Evolutionary conservation across 2,329 filamentous ascomycete species (phyloP).

Genomic region (Neofusicoccum kwambonambiense): DNA sequence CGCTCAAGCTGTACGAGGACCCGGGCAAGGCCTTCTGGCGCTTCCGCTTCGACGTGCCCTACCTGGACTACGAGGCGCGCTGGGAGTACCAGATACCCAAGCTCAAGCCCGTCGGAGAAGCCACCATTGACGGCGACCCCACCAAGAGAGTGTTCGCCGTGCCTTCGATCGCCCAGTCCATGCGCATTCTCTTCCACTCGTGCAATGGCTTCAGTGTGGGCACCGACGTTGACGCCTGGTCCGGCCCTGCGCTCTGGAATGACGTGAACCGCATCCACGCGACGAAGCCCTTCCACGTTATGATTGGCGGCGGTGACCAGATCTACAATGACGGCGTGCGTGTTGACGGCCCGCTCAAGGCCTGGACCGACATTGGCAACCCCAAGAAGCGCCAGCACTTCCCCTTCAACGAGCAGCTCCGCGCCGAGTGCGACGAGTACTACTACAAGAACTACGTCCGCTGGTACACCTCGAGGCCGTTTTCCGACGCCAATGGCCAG

Average conservation of each 20-base stretch:
- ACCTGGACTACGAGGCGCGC: slow-evolving; percentile 68
- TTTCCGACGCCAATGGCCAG: slow-evolving; percentile 59
- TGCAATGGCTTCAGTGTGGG: slow-evolving; percentile 69
- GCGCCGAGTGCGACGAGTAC: slow-evolving; percentile 59
- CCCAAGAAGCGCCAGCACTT: slow-evolving; percentile 60
- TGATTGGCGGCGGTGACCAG: slow-evolving; percentile 90
- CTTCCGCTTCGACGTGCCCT: slow-evolving; percentile 61
- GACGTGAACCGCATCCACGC: slow-evolving; percentile 62
- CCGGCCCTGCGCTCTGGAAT: slow-evolving; percentile 62
- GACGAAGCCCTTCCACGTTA: slow-evolving; percentile 62
- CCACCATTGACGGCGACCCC: slow-evolving; percentile 22
- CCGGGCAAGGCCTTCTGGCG: slow-evolving; percentile 58
- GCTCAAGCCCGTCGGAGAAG: slow-evolving; percentile 59
- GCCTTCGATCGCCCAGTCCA: slow-evolving; percentile 60
- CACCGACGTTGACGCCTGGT: slow-evolving; percentile 62
- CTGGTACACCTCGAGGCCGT: slow-evolving; percentile 69
- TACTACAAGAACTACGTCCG: slow-evolving; percentile 62
- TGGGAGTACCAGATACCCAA: slow-evolving; percentile 77
- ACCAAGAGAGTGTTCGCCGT: slow-evolving; percentile 54
- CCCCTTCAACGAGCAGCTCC: slow-evolving; percentile 64
- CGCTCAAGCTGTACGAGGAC: slow-evolving; percentile 61
- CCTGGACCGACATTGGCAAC: slow-evolving; percentile 61
- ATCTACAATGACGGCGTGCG: slow-evolving; percentile 76
- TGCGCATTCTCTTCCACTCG: slow-evolving; percentile 69
- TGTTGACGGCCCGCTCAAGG: slow-evolving; percentile 74